Evolutionary conservation across 768 basidiomycete genomes (phyloP).

Genomic region (Pluteus cervinus): DNA sequence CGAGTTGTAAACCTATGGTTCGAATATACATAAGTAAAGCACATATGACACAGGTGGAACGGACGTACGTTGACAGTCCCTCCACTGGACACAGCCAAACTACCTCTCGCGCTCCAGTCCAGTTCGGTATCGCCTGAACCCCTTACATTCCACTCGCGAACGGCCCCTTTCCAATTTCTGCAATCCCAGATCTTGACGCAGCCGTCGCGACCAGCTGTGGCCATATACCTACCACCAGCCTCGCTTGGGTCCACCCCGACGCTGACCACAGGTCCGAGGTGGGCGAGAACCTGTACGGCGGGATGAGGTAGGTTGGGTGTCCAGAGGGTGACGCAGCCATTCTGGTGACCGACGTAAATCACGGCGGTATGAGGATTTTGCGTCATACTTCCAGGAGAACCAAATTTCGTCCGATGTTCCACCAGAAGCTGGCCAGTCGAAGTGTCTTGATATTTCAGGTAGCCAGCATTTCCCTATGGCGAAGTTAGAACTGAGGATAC

Average conservation of each 20-base stretch:
- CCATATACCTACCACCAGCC: constrained; percentile 88
- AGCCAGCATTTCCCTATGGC: constrained; percentile 76
- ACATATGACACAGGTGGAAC: background rate
- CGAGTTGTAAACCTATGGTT: constrained; percentile 61
- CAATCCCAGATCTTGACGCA: constrained; percentile 96
- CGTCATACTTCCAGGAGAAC: constrained; percentile 77
- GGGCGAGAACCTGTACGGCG: constrained; percentile 87
- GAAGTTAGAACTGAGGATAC: constrained; percentile 5
- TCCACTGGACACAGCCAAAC: constrained; percentile 75
- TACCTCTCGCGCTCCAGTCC: constrained; percentile 84
- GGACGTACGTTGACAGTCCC: constrained; percentile 73
- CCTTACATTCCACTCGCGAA: constrained; percentile 71
- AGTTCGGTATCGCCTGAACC: constrained; percentile 59
- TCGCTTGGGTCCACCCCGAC: constrained; percentile 80
- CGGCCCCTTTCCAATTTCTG: constrained; percentile 87
- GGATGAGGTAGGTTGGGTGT: constrained; percentile 92
- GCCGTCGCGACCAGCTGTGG: constrained; percentile 83
- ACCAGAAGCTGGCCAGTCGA: constrained; percentile 85
- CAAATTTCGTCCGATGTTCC: constrained; percentile 87
- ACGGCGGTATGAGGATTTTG: constrained; percentile 94
- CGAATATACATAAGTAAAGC: constrained; percentile 4
- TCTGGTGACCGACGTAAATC: constrained; percentile 90
- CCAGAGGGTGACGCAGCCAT: constrained; percentile 95
- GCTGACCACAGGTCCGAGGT: constrained; percentile 79
- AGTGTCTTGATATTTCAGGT: constrained; percentile 94